Evolutionary conservation across 169 alveolate genomes (phyloP).

Genomic region (Toxoplasma gondii): DNA sequence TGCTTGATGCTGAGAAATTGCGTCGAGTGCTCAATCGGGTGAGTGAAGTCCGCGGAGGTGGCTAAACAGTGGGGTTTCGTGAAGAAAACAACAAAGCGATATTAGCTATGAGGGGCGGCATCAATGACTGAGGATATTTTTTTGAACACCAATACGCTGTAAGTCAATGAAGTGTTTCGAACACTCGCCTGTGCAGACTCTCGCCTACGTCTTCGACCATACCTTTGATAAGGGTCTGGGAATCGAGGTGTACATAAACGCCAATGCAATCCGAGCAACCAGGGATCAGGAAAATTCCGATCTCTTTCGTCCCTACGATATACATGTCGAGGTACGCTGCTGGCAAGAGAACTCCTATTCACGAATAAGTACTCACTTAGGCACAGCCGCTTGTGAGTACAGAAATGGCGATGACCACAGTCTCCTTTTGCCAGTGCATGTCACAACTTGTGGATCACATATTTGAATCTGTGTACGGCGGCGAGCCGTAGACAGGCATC

Average conservation of each 20-base stretch:
- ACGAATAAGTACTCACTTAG: no score
- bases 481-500: no score
- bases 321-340: constrained; percentile 52
- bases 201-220: constrained; percentile 52
- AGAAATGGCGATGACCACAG: no score
- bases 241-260: constrained; percentile 42
- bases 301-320: constrained; percentile 19
- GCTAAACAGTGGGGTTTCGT: background rate
- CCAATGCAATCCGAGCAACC: constrained; percentile 18
- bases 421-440: no score
- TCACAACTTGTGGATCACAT: no score
- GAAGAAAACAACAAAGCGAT: no score
- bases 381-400: no score
- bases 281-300: background rate
- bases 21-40: constrained; percentile 32
- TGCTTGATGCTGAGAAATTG: constrained; percentile 7
- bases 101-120: background rate
- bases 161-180: no score
- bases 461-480: no score
- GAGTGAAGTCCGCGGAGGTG: background rate
- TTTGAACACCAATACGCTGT: background rate
- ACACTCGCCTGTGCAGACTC: constrained; percentile 5
- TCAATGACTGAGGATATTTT: background rate
- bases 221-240: constrained; percentile 52
- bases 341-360: background rate